phyloP scores from a whole-genome alignment of 73 alveolate species.

The Stentor roeselii region DNA sequence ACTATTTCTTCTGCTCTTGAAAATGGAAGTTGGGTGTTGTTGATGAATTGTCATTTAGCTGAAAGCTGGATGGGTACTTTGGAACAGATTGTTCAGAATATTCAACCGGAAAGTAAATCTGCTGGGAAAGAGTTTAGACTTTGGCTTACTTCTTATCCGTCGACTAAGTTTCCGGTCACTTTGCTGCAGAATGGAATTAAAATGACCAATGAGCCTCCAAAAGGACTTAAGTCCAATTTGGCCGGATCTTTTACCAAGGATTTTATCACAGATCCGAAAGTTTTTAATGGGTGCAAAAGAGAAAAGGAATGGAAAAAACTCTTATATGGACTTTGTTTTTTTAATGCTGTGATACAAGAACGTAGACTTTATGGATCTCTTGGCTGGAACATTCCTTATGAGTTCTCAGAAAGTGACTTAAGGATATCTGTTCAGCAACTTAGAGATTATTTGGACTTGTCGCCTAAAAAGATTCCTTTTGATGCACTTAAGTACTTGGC shows the following conservation, averaged over 20 bases:
- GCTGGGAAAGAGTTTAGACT: constrained; percentile 50
- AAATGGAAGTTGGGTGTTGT: constrained; percentile 98
- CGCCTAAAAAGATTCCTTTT: constrained; percentile 90
- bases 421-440: constrained; percentile 90
- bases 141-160: constrained; percentile 94
- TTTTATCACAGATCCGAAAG: constrained; percentile 88
- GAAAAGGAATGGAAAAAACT: constrained; percentile 92
- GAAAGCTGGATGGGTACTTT: constrained; percentile 97
- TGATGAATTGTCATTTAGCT: constrained; percentile 98
- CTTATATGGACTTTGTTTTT: constrained; percentile 97
- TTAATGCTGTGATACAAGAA: constrained; percentile 99
- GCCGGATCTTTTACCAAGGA: constrained; percentile 93
- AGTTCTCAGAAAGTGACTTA: constrained; percentile 86
- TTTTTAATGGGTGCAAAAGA: constrained; percentile 91
- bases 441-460: constrained; percentile 83
- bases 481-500: constrained; percentile 95
- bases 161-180: constrained; percentile 80
- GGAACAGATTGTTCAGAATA: constrained; percentile 75
- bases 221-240: constrained; percentile 89
- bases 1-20: constrained; percentile 60
- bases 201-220: constrained; percentile 95
- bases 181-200: constrained; percentile 88
- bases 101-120: constrained; percentile 51
- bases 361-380: constrained; percentile 98
- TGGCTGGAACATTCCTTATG: constrained; percentile 94